Base-by-base conservation (phyloP, 23 red algal genomes). In the Gracilaria gracilis region DNA sequence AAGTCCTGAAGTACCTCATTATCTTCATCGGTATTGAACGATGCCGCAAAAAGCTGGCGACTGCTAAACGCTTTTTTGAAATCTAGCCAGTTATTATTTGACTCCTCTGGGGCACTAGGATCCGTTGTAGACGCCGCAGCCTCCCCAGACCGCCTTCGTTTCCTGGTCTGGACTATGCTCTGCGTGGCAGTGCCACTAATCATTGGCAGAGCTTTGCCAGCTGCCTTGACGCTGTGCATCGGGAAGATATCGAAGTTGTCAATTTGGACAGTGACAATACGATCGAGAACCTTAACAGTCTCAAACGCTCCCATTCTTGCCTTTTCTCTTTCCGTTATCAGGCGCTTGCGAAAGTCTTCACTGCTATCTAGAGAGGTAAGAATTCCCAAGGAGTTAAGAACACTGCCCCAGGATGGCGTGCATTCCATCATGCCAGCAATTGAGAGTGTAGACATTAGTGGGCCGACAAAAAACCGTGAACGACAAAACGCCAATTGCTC, bases 381-480 rank as follows among this genome's bases (percentile, higher is more conserved):
- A 13, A 79, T 23, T 20, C 37, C 39, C 32, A 47, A 17, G 9
- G 35, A 16, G 27, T 79, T 23, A 3, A 79, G 23, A 6, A 79
- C 74, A 79, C 39, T 50, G 16, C 24, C 9, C 39, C 37, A 50
- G 14, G 39, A 79, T 13, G 74, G 37, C 1, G 14, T 54, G 4
- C 12, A 44, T 51, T 79, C 74, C 34, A 50, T 23, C 16, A 49
- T 79, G 21, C 74, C 74, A 50, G 74, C 74, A 50, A 79, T 79
- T 7, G 74, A 79, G 51, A 79, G 35, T 24, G 74, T 79, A 16
- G 27, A 39, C 37, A 8, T 33, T 34, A 79, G 20, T 27, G 74
- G 74, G 13, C 74, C 74, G 1, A 79, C 74, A 32, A 20, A 39
- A 5, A 79, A 29, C 4, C 74, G 74, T 14, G 74, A 49, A 31